Percentiles rank a stretch among this genome's conserved stretches.
Conservation (phyloP, 768 basidiomycete genomes). For the Boletus insuetus region DNA sequence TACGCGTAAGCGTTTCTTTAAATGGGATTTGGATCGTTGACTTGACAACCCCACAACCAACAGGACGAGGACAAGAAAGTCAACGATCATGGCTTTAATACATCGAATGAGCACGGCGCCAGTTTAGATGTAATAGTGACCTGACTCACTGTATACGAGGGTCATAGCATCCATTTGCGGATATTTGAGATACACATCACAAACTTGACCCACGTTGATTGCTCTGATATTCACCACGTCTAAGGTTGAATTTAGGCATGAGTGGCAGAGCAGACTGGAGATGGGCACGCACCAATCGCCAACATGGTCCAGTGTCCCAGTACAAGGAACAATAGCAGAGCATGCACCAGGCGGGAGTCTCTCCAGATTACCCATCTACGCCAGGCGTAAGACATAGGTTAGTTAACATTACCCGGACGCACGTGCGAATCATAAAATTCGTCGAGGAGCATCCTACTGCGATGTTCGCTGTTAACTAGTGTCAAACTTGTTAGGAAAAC, state of each 20-base stretch:
- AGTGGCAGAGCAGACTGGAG: background rate
- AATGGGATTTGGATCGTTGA: slow-evolving; percentile 5
- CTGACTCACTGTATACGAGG: slow-evolving; percentile 16
- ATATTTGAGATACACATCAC: background rate
- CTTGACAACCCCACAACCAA: slow-evolving; percentile 14
- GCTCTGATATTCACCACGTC: background rate
- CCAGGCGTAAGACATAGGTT: background rate
- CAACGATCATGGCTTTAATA: slow-evolving; percentile 12
- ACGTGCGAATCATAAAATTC: slow-evolving; percentile 27
- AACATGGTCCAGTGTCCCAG: slow-evolving; percentile 23
- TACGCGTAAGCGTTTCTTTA: slow-evolving; percentile 11
- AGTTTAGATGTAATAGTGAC: background rate
- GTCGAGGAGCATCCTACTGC: slow-evolving; percentile 21
- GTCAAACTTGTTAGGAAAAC: background rate
- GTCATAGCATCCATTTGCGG: background rate
- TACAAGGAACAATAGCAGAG: slow-evolving; percentile 8
- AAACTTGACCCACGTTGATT: background rate
- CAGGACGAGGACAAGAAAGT: slow-evolving; percentile 20
- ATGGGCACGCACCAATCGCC: slow-evolving; percentile 3
- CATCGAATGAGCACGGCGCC: background rate
- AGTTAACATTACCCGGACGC: background rate
- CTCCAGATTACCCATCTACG: slow-evolving; percentile 28
- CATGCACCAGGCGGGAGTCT: slow-evolving; percentile 6
- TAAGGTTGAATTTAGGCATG: background rate
- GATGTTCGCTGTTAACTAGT: slow-evolving; percentile 5